Percentiles rank a stretch among this genome's conserved stretches.
phyloP scores from a whole-genome alignment of 352 stramenopile genomes.

The Phytopythium mirpurense region DNA sequence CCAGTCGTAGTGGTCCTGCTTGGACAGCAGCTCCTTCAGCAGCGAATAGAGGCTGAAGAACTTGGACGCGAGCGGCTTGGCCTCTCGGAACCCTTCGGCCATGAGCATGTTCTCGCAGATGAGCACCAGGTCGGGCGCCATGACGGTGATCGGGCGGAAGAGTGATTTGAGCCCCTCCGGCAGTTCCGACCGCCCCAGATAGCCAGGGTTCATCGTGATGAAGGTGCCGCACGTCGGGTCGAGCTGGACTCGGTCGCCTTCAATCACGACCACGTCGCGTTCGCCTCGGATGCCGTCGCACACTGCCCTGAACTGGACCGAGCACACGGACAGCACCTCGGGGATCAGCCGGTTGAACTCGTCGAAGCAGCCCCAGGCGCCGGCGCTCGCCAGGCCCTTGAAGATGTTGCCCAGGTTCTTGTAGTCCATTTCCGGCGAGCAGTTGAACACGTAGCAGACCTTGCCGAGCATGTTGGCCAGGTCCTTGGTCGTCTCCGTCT shows the following conservation, averaged over 20 bases:
- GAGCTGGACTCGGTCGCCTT: slow-evolving; percentile 87
- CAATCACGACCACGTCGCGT: slow-evolving; percentile 82
- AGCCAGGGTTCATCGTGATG: slow-evolving; percentile 97
- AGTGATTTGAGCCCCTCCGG: slow-evolving; percentile 93
- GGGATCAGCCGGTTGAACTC: slow-evolving; percentile 94
- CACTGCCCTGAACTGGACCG: slow-evolving; percentile 93
- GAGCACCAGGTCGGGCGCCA: slow-evolving; percentile 93
- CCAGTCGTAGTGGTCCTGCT: slow-evolving; percentile 97
- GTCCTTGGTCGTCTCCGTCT: slow-evolving; percentile 96
- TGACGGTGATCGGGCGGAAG: slow-evolving; percentile 95
- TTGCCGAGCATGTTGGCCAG: slow-evolving; percentile 91
- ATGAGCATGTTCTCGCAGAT: slow-evolving; percentile 98
- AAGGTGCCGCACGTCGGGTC: slow-evolving; percentile 91
- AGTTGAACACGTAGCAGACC: slow-evolving; percentile 94
- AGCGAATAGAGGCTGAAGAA: slow-evolving; percentile 95
- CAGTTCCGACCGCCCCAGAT: slow-evolving; percentile 91
- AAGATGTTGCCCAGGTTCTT: slow-evolving; percentile 95
- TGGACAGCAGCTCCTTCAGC: slow-evolving; percentile 89
- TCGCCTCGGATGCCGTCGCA: slow-evolving; percentile 91
- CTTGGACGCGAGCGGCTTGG: slow-evolving; percentile 91
- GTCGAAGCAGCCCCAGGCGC: slow-evolving; percentile 95
- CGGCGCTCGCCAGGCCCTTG: slow-evolving; percentile 90
- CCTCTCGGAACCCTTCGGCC: slow-evolving; percentile 92
- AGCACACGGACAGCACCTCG: slow-evolving; percentile 91
- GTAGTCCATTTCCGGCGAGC: slow-evolving; percentile 96